A percentile compares a stretch with the other conserved stretches of the same genome.
These are phyloP conservation scores for Mortierella alpina DNA, from an alignment of 192 early-diverging fungal genomes.

Conservation along the genomic window DNA sequence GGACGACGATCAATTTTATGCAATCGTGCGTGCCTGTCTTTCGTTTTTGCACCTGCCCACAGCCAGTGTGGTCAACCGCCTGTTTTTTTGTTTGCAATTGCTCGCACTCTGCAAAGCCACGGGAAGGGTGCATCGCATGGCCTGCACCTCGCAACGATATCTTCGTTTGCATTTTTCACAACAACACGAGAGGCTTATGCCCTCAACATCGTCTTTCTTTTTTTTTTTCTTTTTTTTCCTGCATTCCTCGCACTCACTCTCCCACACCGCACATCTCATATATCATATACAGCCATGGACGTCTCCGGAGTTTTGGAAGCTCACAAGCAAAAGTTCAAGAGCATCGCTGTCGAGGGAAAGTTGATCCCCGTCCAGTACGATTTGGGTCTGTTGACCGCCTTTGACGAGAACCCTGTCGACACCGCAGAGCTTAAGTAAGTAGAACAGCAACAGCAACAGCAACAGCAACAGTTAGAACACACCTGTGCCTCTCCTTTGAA, in stretches of 20 bases:
- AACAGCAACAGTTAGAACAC: too few relatives aligned
- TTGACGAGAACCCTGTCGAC: constrained; percentile 87
- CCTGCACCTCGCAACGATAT: neutral
- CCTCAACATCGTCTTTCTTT: neutral
- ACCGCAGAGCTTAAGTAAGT: constrained; percentile 64
- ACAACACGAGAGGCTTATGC: constrained; percentile 20
- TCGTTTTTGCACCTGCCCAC: too few relatives aligned
- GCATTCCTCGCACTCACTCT: neutral
- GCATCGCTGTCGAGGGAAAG: constrained; percentile 74
- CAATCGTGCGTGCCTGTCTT: too few relatives aligned
- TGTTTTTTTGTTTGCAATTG: too few relatives aligned
- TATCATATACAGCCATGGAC: constrained; percentile 62
- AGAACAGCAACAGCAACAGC: too few relatives aligned
- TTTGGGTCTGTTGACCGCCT: constrained; percentile 83
- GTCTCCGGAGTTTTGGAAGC: constrained; percentile 75
- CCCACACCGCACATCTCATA: neutral
- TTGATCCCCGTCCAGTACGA: constrained; percentile 88
- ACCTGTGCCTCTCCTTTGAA: too few relatives aligned
- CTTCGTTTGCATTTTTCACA: neutral
- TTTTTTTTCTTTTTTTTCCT: constrained; percentile 9
- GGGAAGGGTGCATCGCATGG: too few relatives aligned
- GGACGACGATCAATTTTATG: too few relatives aligned
- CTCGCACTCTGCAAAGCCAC: too few relatives aligned
- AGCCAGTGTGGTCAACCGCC: too few relatives aligned
- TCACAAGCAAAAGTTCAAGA: constrained; percentile 72